A percentile compares a stretch with the other conserved stretches of the same genome.
These are phyloP conservation scores for Oehlia diaphana DNA, from an alignment of 192 early-diverging fungal species.

Conservation along the genomic window DNA sequence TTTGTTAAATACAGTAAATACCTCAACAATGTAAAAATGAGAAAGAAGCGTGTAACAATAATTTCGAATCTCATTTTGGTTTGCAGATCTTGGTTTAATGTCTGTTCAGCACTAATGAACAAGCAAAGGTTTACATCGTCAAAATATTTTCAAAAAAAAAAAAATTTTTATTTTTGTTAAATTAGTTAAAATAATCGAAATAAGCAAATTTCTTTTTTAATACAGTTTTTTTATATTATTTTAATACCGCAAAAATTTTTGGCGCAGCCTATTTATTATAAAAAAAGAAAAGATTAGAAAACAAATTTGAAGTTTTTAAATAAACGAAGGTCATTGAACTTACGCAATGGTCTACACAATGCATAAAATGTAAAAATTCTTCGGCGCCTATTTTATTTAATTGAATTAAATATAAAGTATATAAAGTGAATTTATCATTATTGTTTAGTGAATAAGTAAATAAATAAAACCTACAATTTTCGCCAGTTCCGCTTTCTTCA, in stretches of 20 bases:
- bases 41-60: no score
- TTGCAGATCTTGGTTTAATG: no score
- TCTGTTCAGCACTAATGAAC: no score
- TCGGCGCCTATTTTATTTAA: slow-evolving; percentile 50
- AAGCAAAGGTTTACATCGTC: no score
- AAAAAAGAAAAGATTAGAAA: background rate
- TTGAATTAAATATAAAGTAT: slow-evolving; percentile 1
- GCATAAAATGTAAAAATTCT: slow-evolving; percentile 80
- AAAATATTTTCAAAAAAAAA: no score
- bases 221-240: background rate
- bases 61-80: no score
- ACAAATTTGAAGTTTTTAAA: background rate
- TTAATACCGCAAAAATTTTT: background rate
- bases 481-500: slow-evolving; percentile 64
- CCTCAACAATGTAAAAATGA: no score
- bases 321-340: slow-evolving; percentile 37
- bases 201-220: slow-evolving; percentile 64
- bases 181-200: slow-evolving; percentile 63
- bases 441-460: background rate
- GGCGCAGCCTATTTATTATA: background rate
- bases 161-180: no score
- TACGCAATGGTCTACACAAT: slow-evolving; percentile 81
- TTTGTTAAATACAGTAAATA: no score
- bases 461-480: slow-evolving; percentile 58
- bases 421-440: background rate